Percentiles rank a stretch among this genome's conserved stretches.
Evolutionary conservation across 441 rosid genomes (phyloP).

Genomic region (Jatropha podagrica): DNA sequence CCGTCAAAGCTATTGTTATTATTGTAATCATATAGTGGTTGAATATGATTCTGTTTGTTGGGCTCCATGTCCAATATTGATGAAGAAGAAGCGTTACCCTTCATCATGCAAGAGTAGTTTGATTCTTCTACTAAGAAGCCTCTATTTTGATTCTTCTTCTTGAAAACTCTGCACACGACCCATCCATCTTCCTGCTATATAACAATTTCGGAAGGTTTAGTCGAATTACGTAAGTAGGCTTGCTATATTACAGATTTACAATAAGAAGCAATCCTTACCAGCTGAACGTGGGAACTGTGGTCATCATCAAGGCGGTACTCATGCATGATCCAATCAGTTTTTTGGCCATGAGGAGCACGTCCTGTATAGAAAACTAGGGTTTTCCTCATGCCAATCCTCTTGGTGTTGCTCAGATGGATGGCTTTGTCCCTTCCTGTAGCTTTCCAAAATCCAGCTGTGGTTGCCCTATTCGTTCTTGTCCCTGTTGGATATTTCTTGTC

Average conservation of each 20-base stretch:
- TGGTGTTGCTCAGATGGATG: slow-evolving; percentile 57
- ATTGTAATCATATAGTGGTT: slow-evolving; percentile 22
- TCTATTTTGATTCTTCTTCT: slow-evolving; percentile 79
- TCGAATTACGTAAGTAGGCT: neutral
- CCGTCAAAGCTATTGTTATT: slow-evolving; percentile 21
- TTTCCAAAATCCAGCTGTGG: slow-evolving; percentile 92
- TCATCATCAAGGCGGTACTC: slow-evolving; percentile 84
- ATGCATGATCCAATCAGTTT: slow-evolving; percentile 98
- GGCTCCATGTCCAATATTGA: slow-evolving; percentile 19
- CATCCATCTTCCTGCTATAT: slow-evolving; percentile 73
- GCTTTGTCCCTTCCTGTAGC: slow-evolving; percentile 98
- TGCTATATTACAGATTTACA: neutral
- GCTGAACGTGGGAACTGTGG: slow-evolving; percentile 52
- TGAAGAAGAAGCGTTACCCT: slow-evolving; percentile 23
- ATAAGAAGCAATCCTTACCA: neutral
- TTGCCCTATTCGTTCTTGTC: slow-evolving; percentile 87
- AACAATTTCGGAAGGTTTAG: neutral
- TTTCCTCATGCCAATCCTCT: slow-evolving; percentile 85
- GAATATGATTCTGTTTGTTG: slow-evolving; percentile 37
- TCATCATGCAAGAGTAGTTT: slow-evolving; percentile 24
- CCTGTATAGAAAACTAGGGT: slow-evolving; percentile 92
- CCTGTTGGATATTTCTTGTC: slow-evolving; percentile 97
- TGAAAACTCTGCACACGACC: slow-evolving; percentile 91
- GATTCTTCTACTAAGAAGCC: slow-evolving; percentile 41
- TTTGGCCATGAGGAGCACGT: slow-evolving; percentile 93